Conservation (phyloP, 495 filamentous ascomycete species). For the Hypoxylon crocopeplum region DNA sequence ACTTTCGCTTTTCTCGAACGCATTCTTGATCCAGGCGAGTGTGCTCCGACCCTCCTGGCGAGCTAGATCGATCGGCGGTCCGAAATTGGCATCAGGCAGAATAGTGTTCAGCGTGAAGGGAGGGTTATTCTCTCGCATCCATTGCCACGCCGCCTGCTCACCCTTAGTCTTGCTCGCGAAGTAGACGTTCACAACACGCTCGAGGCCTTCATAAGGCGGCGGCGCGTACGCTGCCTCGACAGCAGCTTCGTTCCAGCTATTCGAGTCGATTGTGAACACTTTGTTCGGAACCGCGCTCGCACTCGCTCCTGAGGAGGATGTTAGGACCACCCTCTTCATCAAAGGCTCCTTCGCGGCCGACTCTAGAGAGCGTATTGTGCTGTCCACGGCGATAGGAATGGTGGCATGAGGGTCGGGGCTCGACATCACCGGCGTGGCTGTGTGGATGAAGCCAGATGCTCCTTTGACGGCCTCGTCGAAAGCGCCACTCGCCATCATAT, state of each 20-base stretch:
- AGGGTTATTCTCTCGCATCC: conserved; percentile 28
- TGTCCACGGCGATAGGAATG: conserved; percentile 12
- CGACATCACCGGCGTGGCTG: conserved; percentile 18
- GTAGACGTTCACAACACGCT: conserved; percentile 7
- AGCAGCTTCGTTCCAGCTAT: conserved; percentile 26
- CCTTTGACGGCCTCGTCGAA: conserved; percentile 26
- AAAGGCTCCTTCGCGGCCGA: conserved; percentile 24
- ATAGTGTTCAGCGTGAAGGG: conserved; percentile 36
- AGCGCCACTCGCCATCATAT: conserved; percentile 22
- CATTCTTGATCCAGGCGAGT: conserved; percentile 5
- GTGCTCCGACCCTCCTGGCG: conserved; percentile 24
- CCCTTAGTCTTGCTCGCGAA: conserved; percentile 26
- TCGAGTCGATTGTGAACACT: conserved; percentile 17
- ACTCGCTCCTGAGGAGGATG: conserved; percentile 18
- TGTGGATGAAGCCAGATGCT: conserved; percentile 24
- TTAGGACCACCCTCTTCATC: conserved; percentile 27
- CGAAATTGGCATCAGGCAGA: conserved; percentile 24
- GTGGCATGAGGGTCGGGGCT: conserved; percentile 10
- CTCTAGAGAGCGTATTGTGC: conserved; percentile 13
- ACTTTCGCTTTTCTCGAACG: conserved; percentile 4
- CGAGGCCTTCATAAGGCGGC: conserved; percentile 11
- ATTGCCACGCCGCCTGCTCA: conserved; percentile 33
- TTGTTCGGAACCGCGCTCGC: conserved; percentile 1
- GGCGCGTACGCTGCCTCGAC: conserved; percentile 24
- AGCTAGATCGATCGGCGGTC: conserved; percentile 8